Evolutionary conservation across 176 grass and related monocot species (phyloP).

Genomic region (Bonia amplexicaulis): DNA sequence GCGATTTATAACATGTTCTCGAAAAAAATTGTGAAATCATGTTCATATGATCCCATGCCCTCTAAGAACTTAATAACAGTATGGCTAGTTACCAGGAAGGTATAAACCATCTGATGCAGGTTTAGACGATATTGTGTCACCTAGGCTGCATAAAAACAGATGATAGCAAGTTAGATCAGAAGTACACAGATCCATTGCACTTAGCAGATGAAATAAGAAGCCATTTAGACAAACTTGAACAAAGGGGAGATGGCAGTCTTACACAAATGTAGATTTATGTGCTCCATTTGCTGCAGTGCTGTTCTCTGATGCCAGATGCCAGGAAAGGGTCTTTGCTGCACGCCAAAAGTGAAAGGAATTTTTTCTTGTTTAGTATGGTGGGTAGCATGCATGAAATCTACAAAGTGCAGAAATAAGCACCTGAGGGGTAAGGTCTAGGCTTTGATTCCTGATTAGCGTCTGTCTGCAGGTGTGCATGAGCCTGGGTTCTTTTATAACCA

Average conservation of each 20-base stretch:
- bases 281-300: conserved; percentile 21
- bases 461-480: conserved; percentile 27
- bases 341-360: neutral
- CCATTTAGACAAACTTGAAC: neutral
- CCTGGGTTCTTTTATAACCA: conserved; percentile 38
- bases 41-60: neutral
- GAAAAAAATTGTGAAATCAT: neutral
- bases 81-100: conserved; percentile 39
- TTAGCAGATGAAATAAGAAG: neutral
- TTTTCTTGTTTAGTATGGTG: neutral
- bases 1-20: too few relatives aligned
- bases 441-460: conserved; percentile 43
- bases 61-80: neutral
- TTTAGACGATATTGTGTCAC: conserved; percentile 46
- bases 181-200: conserved; percentile 8
- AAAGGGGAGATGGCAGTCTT: conserved; percentile 17
- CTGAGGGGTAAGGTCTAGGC: conserved; percentile 62
- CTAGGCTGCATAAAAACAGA: conserved; percentile 44
- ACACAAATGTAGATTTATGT: conserved; percentile 42
- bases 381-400: neutral
- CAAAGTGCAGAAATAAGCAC: conserved; percentile 30
- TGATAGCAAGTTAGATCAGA: neutral
- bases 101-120: conserved; percentile 45
- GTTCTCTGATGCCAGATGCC: conserved; percentile 76
- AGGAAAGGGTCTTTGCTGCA: conserved; percentile 96